phyloP scores from a whole-genome alignment of 108 stramenopile species.

The Pseudonitzschia pungens region DNA sequence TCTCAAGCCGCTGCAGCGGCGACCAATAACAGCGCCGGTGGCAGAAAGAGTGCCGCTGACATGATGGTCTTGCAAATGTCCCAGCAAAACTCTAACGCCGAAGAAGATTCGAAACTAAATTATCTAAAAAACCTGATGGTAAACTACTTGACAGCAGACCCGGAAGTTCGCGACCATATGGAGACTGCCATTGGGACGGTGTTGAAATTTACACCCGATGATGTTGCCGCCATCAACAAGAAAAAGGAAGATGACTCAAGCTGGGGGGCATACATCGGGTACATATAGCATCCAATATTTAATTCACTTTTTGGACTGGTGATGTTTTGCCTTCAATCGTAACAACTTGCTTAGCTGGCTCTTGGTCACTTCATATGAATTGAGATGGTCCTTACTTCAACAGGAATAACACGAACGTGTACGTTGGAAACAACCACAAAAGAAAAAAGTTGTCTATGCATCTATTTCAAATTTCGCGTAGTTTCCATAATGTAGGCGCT shows the following conservation, averaged over 20 bases:
- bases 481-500: too few relatives aligned
- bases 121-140: constrained; percentile 88
- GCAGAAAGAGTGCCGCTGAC: constrained; percentile 8
- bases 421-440: too few relatives aligned
- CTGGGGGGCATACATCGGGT: constrained; percentile 37
- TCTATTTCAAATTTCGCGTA: too few relatives aligned
- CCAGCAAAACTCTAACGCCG: constrained; percentile 24
- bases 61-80: constrained; percentile 30
- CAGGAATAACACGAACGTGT: too few relatives aligned
- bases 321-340: not conserved
- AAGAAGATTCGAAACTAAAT: constrained; percentile 58
- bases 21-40: constrained; percentile 29
- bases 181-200: constrained; percentile 87
- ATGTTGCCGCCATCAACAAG: constrained; percentile 70
- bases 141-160: constrained; percentile 77
- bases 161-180: constrained; percentile 76
- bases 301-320: not conserved
- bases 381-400: too few relatives aligned
- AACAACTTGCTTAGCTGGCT: not conserved
- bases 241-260: constrained; percentile 64
- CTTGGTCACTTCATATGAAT: not conserved
- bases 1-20: constrained; percentile 45
- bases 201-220: constrained; percentile 74
- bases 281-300: not conserved
- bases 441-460: too few relatives aligned